Percentiles rank a stretch among this genome's conserved stretches.
These are phyloP conservation scores for Lavandula angustifolia DNA, from an alignment of 257 asterid species.

Conservation along the genomic window DNA sequence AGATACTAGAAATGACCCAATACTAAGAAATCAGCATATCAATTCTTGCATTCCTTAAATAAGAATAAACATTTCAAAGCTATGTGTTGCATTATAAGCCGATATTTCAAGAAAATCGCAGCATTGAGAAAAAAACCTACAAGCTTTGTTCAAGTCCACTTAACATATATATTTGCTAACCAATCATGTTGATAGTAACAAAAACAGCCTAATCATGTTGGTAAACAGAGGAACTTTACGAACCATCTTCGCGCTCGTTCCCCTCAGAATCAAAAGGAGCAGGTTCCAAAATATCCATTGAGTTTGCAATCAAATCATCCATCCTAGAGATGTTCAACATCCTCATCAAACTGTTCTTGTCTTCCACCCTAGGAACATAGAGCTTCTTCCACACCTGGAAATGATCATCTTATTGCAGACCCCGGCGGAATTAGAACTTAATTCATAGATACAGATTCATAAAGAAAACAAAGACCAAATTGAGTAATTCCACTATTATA, in stretches of 20 bases:
- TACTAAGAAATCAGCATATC: neutral
- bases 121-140: neutral
- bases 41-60: neutral
- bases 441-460: neutral
- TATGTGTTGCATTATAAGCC: neutral
- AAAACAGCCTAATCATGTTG: neutral
- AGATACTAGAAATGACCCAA: neutral
- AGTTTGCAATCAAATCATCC: slow-evolving; percentile 79
- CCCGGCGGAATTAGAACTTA: slow-evolving; percentile 29
- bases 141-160: neutral
- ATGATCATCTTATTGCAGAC: slow-evolving; percentile 50
- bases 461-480: neutral
- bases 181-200: neutral
- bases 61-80: slow-evolving; percentile 4
- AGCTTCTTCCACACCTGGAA: slow-evolving; percentile 66
- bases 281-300: slow-evolving; percentile 94
- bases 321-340: slow-evolving; percentile 80
- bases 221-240: slow-evolving; percentile 21
- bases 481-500: neutral
- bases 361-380: slow-evolving; percentile 93
- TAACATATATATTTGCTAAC: no score
- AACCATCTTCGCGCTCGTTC: slow-evolving; percentile 86
- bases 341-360: slow-evolving; percentile 88
- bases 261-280: slow-evolving; percentile 67
- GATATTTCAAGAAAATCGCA: neutral